Conservation (phyloP, 495 filamentous ascomycete species). For the Penicillium cataractarum region DNA sequence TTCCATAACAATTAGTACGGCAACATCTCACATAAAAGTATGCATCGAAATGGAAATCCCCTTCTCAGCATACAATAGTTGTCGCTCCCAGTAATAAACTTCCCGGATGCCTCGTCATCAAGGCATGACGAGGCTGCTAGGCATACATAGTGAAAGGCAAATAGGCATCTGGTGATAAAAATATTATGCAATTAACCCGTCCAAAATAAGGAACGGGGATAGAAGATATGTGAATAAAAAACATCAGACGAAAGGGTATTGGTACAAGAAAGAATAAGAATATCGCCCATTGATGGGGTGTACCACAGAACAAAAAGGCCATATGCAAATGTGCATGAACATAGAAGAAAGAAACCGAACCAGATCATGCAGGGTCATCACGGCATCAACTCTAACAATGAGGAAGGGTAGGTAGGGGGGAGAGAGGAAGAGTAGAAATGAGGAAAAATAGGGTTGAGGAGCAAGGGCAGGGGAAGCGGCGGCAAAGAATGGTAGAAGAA, state of each 20-base stretch:
- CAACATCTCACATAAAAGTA: not conserved
- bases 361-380: constrained; percentile 11
- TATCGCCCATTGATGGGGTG: not conserved
- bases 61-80: not conserved
- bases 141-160: not conserved
- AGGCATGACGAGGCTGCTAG: not conserved
- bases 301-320: not conserved
- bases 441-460: not conserved
- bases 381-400: constrained; percentile 6
- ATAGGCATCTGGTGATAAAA: not conserved
- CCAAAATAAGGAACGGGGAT: not conserved
- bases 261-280: not conserved
- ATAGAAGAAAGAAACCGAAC: constrained; percentile 1
- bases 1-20: not conserved
- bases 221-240: not conserved
- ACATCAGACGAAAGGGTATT: constrained; percentile 5
- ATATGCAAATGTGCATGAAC: constrained; percentile 7
- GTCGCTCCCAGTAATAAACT: not conserved
- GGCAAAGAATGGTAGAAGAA: not conserved
- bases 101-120: not conserved
- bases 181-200: not conserved
- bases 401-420: not conserved
- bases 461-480: not conserved
- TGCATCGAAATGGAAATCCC: not conserved
- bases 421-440: not conserved